These are phyloP conservation scores for Schoenoplectus triqueter DNA, from an alignment of 202 grass and related monocot genomes.

Conservation along the genomic window DNA sequence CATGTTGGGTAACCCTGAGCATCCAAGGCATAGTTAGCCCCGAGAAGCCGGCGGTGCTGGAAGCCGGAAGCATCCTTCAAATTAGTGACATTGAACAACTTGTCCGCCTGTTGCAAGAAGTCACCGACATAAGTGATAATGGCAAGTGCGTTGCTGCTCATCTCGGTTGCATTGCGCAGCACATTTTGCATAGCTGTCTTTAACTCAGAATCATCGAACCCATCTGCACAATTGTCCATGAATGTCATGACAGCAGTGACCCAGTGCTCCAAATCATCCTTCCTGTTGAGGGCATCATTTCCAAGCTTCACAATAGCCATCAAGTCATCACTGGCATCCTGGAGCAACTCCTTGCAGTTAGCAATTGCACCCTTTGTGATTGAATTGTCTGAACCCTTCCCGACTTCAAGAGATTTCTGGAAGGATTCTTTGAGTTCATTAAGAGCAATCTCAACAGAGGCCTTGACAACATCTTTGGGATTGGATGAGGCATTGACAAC, in stretches of 20 bases:
- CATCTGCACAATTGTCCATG: constrained; percentile 75
- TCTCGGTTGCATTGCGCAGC: constrained; percentile 74
- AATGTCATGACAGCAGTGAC: constrained; percentile 73
- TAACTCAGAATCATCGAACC: constrained; percentile 66
- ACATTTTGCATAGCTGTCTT: constrained; percentile 56
- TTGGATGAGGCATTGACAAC: constrained; percentile 52
- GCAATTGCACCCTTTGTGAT: constrained; percentile 51
- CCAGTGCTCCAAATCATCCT: constrained; percentile 78
- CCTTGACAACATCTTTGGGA: constrained; percentile 51
- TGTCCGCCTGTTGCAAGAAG: constrained; percentile 19
- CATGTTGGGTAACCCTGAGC: constrained; percentile 51
- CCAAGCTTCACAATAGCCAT: constrained; percentile 58
- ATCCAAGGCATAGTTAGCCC: not conserved
- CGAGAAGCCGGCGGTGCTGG: constrained; percentile 27
- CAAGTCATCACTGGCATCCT: constrained; percentile 49
- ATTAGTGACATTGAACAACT: constrained; percentile 8
- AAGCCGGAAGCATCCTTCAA: not conserved
- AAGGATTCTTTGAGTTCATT: constrained; percentile 49
- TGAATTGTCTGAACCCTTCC: constrained; percentile 36
- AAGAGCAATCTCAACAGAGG: constrained; percentile 51
- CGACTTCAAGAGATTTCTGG: constrained; percentile 43
- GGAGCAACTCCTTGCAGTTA: constrained; percentile 72
- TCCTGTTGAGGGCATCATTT: constrained; percentile 52
- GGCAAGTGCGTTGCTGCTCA: constrained; percentile 87
- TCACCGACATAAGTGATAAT: constrained; percentile 62